phyloP scores from a whole-genome alignment of 805 yeast species.

The Saccharomyces jurei region DNA sequence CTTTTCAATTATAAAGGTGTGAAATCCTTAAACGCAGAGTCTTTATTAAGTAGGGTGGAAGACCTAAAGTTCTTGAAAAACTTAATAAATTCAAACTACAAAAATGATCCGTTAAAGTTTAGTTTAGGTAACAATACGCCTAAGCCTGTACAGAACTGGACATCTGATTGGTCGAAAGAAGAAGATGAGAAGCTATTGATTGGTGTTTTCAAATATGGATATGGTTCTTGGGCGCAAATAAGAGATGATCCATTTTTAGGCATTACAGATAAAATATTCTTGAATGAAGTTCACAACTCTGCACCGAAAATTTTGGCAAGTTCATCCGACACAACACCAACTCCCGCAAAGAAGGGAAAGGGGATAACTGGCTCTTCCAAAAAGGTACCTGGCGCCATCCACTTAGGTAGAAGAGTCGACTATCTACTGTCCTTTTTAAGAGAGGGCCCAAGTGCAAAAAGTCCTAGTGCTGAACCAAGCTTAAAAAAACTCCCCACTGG shows the following conservation, averaged over 20 bases:
- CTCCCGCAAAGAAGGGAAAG: conserved; percentile 18
- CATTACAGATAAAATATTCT: conserved; percentile 72
- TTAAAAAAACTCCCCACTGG: conserved; percentile 14
- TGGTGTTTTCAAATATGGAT: conserved; percentile 89
- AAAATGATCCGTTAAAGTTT: conserved; percentile 52
- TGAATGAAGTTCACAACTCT: conserved; percentile 37
- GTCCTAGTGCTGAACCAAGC: conserved; percentile 6
- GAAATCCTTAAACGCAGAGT: conserved; percentile 84
- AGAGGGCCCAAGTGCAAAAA: conserved; percentile 41
- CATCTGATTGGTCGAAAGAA: conserved; percentile 70
- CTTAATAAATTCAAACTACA: conserved; percentile 41
- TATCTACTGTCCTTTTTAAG: conserved; percentile 65
- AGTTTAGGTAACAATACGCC: conserved; percentile 48
- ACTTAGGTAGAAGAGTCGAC: conserved; percentile 84
- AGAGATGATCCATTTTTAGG: conserved; percentile 92
- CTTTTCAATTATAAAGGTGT: conserved; percentile 84
- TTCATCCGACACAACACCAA: background rate
- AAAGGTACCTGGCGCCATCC: conserved; percentile 86
- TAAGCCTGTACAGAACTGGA: conserved; percentile 86
- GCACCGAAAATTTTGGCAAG: background rate
- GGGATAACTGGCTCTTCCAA: conserved; percentile 35
- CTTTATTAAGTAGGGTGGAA: conserved; percentile 71
- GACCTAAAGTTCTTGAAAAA: conserved; percentile 65
- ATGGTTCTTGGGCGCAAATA: conserved; percentile 90
- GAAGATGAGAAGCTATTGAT: conserved; percentile 83